These are phyloP conservation scores for Cardamine chenopodiifolia DNA, from an alignment of 345 rosid genomes.

Conservation along the genomic window DNA sequence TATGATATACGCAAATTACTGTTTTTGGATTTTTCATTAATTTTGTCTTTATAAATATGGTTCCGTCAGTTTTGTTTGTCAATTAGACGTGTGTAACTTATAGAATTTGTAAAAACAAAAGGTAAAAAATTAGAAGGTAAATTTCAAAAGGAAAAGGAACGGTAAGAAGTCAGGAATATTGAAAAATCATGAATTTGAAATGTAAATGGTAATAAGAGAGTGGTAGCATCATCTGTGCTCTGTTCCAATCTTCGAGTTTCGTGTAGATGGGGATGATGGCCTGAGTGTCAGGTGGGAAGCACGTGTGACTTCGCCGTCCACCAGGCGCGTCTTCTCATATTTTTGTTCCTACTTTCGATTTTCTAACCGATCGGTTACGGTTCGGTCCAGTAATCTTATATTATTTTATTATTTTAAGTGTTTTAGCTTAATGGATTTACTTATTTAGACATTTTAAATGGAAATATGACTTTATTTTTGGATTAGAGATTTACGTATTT, in stretches of 20 bases:
- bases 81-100: not conserved
- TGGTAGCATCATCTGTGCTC: constrained; percentile 39
- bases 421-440: not conserved
- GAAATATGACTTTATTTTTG: not conserved
- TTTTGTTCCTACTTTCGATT: not conserved
- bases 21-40: not conserved
- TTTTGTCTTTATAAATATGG: not conserved
- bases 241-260: constrained; percentile 41
- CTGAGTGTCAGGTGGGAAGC: constrained; percentile 44
- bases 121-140: not conserved
- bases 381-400: too few relatives aligned
- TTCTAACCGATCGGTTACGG: not conserved
- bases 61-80: not conserved
- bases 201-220: not conserved
- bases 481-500: not conserved
- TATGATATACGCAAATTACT: not conserved
- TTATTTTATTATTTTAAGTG: not conserved
- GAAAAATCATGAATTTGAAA: not conserved
- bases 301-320: constrained; percentile 54
- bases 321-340: constrained; percentile 11
- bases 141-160: not conserved
- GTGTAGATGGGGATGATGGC: constrained; percentile 49
- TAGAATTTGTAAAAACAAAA: not conserved
- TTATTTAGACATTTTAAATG: not conserved
- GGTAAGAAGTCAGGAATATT: not conserved